Base-by-base conservation (phyloP, 1,284 basidiomycete species). In the Ceraceosorus guamensis region DNA sequence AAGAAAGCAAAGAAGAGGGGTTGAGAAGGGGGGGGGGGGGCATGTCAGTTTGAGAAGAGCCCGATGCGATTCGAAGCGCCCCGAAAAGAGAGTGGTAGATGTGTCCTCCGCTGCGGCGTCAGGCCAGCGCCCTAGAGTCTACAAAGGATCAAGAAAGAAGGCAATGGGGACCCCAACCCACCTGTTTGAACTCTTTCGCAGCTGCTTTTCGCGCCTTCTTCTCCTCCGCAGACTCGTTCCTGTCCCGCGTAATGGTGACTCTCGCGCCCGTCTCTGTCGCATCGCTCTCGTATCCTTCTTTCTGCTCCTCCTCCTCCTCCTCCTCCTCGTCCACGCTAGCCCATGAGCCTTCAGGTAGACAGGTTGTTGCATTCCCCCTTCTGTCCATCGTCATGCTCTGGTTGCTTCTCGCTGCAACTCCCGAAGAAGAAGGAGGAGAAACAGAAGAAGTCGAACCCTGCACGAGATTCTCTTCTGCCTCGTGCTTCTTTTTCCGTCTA, bases 151-250 rank as follows among this genome's bases (percentile, higher is more conserved):
- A n/a, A 41, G 37, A n/a, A 41, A 41, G 65, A 41, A n/a, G 37
- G 37, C 8, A 41, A 8, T 8, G n/a, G 37, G 37, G n/a, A 41
- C n/a, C n/a, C n/a, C n/a, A 41, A 14, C 71, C 59, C 31, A 55
- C 54, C 61, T 70, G 64, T 52, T 73, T 73, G 52, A 57, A 57
- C 30, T 81, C 82, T 77, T 96, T 98, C 39, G 91, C 84, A 0
- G 85, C 86, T n/a, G 83, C 81, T 77, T 98, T 99, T 18, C 95
- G 83, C 0, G 84, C 83, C 70, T 85, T 90, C 77, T 89, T 90
- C 47, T 89, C 90, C 65, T 91, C 91, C 56, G 84, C 83, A 3
- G 84, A 82, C 78, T 99, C 95, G 61, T 68, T 68, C 7, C 63
- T 52, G 45, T 67, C 60, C 3, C 69, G 61, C 47, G 62, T 65